Conservation (phyloP, 768 basidiomycete species). For the Macrocybe gigantea region DNA sequence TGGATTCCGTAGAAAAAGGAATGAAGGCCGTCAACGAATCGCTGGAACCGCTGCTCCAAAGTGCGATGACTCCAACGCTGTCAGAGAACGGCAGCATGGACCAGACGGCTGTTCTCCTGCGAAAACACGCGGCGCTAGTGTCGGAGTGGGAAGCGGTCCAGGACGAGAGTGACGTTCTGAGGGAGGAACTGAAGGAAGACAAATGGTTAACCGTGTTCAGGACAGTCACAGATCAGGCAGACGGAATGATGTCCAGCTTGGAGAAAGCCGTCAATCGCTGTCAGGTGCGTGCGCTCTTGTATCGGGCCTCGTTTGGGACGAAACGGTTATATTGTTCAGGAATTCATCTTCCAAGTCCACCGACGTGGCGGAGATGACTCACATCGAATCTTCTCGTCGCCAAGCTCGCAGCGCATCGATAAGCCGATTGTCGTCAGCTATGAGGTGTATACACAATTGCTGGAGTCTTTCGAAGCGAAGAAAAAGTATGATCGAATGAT, state of each 20-base stretch:
- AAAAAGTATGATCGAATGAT: constrained; percentile 55
- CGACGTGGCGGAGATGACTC: constrained; percentile 44
- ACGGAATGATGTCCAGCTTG: constrained; percentile 95
- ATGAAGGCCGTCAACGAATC: constrained; percentile 65
- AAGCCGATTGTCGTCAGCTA: constrained; percentile 42
- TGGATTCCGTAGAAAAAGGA: constrained; percentile 67
- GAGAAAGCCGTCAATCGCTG: constrained; percentile 91
- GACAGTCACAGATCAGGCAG: constrained; percentile 90
- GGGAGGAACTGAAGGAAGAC: constrained; percentile 94
- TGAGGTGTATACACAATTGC: constrained; percentile 59
- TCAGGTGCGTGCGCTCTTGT: constrained; percentile 43
- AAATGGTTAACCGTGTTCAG: constrained; percentile 96
- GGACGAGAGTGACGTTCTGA: constrained; percentile 71
- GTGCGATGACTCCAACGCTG: constrained; percentile 41
- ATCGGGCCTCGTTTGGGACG: not conserved
- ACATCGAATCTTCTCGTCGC: not conserved
- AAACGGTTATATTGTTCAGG: constrained; percentile 32
- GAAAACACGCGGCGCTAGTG: constrained; percentile 69
- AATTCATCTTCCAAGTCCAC: constrained; percentile 83
- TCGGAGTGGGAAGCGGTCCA: constrained; percentile 80
- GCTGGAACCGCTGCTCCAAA: constrained; percentile 52
- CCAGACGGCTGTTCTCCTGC: constrained; percentile 47
- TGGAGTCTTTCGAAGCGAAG: constrained; percentile 81
- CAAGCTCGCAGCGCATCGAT: constrained; percentile 35
- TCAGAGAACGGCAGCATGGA: constrained; percentile 28